Percentiles rank a stretch among this genome's conserved stretches.
These are phyloP conservation scores for Globisporangium sylvaticum DNA, from an alignment of 352 stramenopile species.

Conservation along the genomic window DNA sequence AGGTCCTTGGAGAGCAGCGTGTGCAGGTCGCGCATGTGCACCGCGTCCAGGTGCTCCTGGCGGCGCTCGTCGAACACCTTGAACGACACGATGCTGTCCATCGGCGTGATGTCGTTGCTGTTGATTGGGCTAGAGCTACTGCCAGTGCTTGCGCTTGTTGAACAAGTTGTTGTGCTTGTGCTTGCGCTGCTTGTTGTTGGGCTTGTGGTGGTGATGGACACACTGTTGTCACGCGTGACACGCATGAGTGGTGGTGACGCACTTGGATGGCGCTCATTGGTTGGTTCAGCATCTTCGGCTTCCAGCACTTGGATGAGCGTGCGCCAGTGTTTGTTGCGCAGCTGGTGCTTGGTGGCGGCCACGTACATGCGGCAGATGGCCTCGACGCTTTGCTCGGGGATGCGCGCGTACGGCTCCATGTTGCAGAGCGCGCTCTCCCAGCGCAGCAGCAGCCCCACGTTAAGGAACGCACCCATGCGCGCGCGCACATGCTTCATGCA, in stretches of 20 bases:
- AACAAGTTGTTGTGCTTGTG: background rate
- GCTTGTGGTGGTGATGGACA: background rate
- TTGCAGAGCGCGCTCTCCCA: constrained; percentile 78
- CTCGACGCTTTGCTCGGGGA: constrained; percentile 39
- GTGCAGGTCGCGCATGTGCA: constrained; percentile 60
- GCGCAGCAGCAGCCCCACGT: constrained; percentile 71
- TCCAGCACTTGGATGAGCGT: constrained; percentile 47
- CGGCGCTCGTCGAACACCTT: constrained; percentile 50
- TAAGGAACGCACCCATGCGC: constrained; percentile 55
- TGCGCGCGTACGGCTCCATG: constrained; percentile 75
- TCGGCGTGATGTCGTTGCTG: constrained; percentile 22
- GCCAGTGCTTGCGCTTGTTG: background rate
- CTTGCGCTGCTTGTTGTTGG: background rate
- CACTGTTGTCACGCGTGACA: background rate
- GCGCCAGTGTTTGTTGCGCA: constrained; percentile 31
- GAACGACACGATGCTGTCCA: constrained; percentile 82
- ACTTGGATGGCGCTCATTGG: background rate
- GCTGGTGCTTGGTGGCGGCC: constrained; percentile 37
- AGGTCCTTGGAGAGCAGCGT: constrained; percentile 69
- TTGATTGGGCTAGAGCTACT: too few relatives aligned
- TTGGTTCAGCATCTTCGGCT: constrained; percentile 14
- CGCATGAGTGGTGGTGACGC: background rate
- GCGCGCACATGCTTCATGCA: constrained; percentile 62
- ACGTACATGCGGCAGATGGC: constrained; percentile 65
- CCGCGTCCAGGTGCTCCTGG: constrained; percentile 37